phyloP scores from a whole-genome alignment of 345 rosid species.

The Eucalyptus melliodora region DNA sequence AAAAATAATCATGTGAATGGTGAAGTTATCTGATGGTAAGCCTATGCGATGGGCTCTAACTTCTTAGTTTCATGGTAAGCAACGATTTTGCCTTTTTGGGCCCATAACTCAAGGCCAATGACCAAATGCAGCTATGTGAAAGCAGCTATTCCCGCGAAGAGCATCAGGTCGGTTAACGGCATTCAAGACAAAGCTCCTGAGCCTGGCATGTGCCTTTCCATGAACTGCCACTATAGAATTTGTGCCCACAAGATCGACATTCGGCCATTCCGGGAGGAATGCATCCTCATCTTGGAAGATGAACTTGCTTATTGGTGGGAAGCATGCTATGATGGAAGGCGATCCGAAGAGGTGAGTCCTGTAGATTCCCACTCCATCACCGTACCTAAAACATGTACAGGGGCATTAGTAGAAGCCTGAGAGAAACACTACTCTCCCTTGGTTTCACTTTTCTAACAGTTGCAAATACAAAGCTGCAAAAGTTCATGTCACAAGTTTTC shows the following conservation, averaged over 20 bases:
- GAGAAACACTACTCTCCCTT: background rate
- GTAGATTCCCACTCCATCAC: slow-evolving; percentile 26
- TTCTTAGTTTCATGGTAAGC: slow-evolving; percentile 2
- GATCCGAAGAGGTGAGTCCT: slow-evolving; percentile 16
- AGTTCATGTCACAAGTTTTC: background rate
- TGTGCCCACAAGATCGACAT: background rate
- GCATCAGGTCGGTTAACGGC: slow-evolving; percentile 12
- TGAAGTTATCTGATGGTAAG: background rate
- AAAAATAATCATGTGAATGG: background rate
- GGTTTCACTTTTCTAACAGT: background rate
- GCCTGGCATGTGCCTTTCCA: slow-evolving; percentile 15
- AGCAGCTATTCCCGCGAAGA: slow-evolving; percentile 8
- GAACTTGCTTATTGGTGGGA: slow-evolving; percentile 9
- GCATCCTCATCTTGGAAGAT: background rate
- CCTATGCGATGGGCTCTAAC: background rate
- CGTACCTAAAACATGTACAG: slow-evolving; percentile 2
- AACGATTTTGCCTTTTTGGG: background rate
- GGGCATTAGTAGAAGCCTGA: background rate
- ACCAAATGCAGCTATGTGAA: slow-evolving; percentile 6
- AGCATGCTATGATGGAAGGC: slow-evolving; percentile 19
- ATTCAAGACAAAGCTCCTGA: slow-evolving; percentile 2
- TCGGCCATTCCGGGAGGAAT: slow-evolving; percentile 18
- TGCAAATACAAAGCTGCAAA: background rate
- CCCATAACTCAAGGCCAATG: slow-evolving; percentile 18
- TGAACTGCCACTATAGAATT: slow-evolving; percentile 3